Evolutionary conservation across 2,329 filamentous ascomycete genomes (phyloP), one percentile per base, ranked within the genome.

Genomic region (Aspergillus clavatus): DNA sequence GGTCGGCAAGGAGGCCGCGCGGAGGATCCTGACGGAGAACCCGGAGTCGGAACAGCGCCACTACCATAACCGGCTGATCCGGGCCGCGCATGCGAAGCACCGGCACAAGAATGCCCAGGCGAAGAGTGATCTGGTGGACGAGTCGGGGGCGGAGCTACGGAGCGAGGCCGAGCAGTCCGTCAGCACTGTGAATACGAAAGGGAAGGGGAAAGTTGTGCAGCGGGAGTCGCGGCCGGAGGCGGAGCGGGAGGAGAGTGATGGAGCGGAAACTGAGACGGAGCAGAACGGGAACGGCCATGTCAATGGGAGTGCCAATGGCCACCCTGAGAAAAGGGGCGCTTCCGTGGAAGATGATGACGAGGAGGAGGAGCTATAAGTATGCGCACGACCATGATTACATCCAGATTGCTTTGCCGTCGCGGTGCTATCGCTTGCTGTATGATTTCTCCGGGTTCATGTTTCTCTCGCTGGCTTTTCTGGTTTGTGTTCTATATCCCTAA

Each of bases 1-100:
- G 19, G 57, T 69, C 27, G 70, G 68, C 6, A 57, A 57, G 12
- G 68, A 72, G 43, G 63, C 64, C 18, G 69, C 69, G 4, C 55
- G 63, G 27, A 63, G 70, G 21, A 66, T 72, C 14, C 50, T 71
- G 5, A 56, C 69, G 38, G 70, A 72, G 42, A 54, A 69, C 26
- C 58, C 57, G 2, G 63, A 66, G 42, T 26, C 56, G 0, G 62
- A 65, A 12, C 63, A 63, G 39, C 57, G 60, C 23, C 60, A 62
- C 4, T 68, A 64, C 36, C 65, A 68, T 39, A 65, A 66, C 36
- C 52, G 57, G 21, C 47, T 68, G 44, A 63, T 66, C 33, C 53
- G 56, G 2, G 51, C 60, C 22, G 57, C 53, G 3, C 43, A 49
- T 46, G 59, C 53, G 7, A 51, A 52, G 39, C 29, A 29, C 2